Evolutionary conservation across 78 protist genomes (phyloP), one percentile per base, ranked within the genome.

Genomic region (Speleostelium caveatum): DNA sequence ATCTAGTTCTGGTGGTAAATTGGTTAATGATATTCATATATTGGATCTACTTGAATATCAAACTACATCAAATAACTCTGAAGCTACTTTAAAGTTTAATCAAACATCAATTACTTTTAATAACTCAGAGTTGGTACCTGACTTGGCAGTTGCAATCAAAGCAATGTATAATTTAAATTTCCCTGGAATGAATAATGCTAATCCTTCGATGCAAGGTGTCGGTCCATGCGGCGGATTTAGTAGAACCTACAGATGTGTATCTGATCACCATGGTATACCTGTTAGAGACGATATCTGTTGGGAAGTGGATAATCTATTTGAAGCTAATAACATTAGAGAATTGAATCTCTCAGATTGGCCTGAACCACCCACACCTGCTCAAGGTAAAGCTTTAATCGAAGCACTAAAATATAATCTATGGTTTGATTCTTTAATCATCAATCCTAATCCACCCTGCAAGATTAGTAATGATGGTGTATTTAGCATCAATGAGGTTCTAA

Each of bases 271-370:
- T 45, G 41, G 63, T 26, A 45, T 69, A 33, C 73, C 68, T 24
- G 73, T 42, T 28, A 73, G 91, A 58, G 91, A 83, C 0, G 91
- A 83, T 63, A 83, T 83, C 24, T 83, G 91, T 42, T 83, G 91
- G 91, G 91, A 83, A 32, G 62, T 83, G 53, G 77, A 83, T 71
- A 83, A 83, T 17, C 62, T 83, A 5, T 83, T 67, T 30, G 91
- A 83, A n/a, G 59, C 91, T 3, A 83, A 83, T 41, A 67, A 83
- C 16, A 68, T 83, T n/a, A 53, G 30, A 16, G 91, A 83, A 28
- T 69, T 83, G 12, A 83, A 83, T 58, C 19, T 83, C 3, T 53
- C 78, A 14, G 91, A 83, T 83, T 83, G 91, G 91, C 91, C 91
- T 14, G 91, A 83, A 74, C 60, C 91, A 60, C 91, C 91, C 17